Percentiles rank a stretch among this genome's conserved stretches.
Evolutionary conservation across 768 basidiomycete species (phyloP).

Genomic region (Boletus rufocinnamomeus): DNA sequence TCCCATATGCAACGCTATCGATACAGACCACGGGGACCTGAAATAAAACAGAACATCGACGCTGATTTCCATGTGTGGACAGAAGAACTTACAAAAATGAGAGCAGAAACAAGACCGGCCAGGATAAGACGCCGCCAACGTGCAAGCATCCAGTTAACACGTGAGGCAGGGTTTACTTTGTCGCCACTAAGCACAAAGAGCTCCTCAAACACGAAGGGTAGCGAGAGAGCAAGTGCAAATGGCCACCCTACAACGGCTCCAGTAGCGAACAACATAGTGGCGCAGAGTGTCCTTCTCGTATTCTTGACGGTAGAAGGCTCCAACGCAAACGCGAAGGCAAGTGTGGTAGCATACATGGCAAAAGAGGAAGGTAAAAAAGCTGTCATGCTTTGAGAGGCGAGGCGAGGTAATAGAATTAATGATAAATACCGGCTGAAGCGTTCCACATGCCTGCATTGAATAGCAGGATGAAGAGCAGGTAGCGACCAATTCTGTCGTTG

Average conservation of each 20-base stretch:
- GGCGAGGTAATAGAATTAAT: neutral
- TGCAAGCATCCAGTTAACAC: conserved; percentile 54
- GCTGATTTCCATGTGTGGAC: neutral
- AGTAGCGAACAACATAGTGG: conserved; percentile 71
- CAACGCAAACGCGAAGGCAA: conserved; percentile 74
- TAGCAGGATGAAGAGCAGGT: conserved; percentile 83
- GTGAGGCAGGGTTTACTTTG: conserved; percentile 47
- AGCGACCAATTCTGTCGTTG: conserved; percentile 90
- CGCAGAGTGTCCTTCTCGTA: conserved; percentile 56
- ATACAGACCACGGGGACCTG: conserved; percentile 83
- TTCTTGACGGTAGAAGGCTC: conserved; percentile 56
- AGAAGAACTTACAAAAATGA: conserved; percentile 58
- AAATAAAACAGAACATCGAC: neutral
- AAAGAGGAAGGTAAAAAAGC: conserved; percentile 96
- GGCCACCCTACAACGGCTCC: conserved; percentile 97
- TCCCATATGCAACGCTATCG: conserved; percentile 88
- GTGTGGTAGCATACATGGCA: conserved; percentile 83
- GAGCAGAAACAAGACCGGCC: conserved; percentile 53
- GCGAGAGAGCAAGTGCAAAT: conserved; percentile 81
- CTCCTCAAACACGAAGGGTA: conserved; percentile 92
- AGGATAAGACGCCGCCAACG: conserved; percentile 61
- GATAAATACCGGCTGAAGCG: conserved; percentile 67
- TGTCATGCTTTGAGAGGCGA: conserved; percentile 35
- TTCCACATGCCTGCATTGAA: conserved; percentile 96
- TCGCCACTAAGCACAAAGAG: conserved; percentile 78